phyloP scores from a whole-genome alignment of 805 yeast species.

The Kregervanrija pseudodelftensis region DNA sequence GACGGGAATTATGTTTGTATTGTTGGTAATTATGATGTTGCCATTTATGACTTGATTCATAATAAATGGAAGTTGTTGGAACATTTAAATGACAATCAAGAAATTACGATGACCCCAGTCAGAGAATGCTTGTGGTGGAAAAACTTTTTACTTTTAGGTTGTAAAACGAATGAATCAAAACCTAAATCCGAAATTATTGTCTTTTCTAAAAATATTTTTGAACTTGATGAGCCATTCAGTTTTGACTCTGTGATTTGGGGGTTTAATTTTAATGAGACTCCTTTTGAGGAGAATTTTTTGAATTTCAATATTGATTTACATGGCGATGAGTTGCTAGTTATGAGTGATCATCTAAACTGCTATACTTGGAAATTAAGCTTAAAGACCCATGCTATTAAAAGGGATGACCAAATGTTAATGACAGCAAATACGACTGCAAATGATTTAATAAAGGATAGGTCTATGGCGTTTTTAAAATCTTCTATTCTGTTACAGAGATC shows the following conservation, averaged over 20 bases:
- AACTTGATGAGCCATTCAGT: conserved; percentile 17
- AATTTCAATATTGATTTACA: conserved; percentile 23
- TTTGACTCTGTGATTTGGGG: conserved; percentile 28
- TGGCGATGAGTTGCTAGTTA: conserved; percentile 24
- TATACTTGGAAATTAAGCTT: conserved; percentile 27
- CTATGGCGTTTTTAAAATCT: background rate
- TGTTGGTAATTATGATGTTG: conserved; percentile 41
- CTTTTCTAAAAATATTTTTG: conserved; percentile 22
- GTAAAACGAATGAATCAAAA: conserved; percentile 14
- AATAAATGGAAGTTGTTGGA: conserved; percentile 42
- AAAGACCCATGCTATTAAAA: background rate
- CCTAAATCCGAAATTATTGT: conserved; percentile 26
- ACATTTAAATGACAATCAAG: conserved; percentile 21
- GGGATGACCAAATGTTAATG: background rate
- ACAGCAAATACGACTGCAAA: background rate
- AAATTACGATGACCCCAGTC: conserved; percentile 25
- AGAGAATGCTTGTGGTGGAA: conserved; percentile 33
- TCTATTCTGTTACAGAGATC: conserved; percentile 16
- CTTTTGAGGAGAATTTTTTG: conserved; percentile 21
- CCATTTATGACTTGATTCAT: conserved; percentile 32
- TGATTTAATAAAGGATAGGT: background rate
- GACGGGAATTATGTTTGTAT: conserved; percentile 44
- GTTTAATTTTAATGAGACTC: conserved; percentile 25
- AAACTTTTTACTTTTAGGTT: conserved; percentile 25
- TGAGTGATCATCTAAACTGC: conserved; percentile 26